Percentiles rank a stretch among this genome's conserved stretches.
Evolutionary conservation across 2,329 filamentous ascomycete genomes (phyloP).

Genomic region (Aspergillus neoniger): DNA sequence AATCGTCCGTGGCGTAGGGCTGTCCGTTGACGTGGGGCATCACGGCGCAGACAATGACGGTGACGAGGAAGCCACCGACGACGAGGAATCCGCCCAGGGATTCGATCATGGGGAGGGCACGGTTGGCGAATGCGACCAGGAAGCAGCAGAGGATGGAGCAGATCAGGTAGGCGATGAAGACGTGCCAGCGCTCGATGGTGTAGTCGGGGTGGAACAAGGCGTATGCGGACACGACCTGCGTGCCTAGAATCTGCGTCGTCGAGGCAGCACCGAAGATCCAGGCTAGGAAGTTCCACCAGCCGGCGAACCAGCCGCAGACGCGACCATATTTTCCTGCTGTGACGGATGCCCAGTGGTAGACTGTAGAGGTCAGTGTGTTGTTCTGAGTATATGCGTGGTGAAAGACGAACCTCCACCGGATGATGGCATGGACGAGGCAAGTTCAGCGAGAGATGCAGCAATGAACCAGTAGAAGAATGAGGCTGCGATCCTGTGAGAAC

Average conservation of each 20-base stretch:
- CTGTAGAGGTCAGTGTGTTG: slow-evolving; percentile 25
- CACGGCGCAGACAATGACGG: slow-evolving; percentile 54
- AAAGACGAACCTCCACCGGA: slow-evolving; percentile 50
- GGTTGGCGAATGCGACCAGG: slow-evolving; percentile 59
- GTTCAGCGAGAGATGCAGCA: slow-evolving; percentile 60
- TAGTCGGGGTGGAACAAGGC: slow-evolving; percentile 59
- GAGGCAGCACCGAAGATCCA: slow-evolving; percentile 66
- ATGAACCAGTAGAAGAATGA: slow-evolving; percentile 59
- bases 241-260: slow-evolving; percentile 59
- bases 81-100: slow-evolving; percentile 60
- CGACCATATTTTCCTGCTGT: slow-evolving; percentile 59
- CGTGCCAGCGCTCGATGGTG: slow-evolving; percentile 56
- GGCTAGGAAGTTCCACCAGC: slow-evolving; percentile 47
- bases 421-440: slow-evolving; percentile 63
- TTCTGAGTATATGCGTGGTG: neutral
- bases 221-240: slow-evolving; percentile 64
- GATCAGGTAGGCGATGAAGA: slow-evolving; percentile 59
- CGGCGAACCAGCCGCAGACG: slow-evolving; percentile 49
- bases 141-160: slow-evolving; percentile 55
- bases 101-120: slow-evolving; percentile 51
- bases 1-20: slow-evolving; percentile 51
- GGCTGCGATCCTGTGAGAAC: slow-evolving; percentile 38
- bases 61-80: slow-evolving; percentile 53
- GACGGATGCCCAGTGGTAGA: slow-evolving; percentile 64
- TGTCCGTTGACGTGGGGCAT: slow-evolving; percentile 52